Percentiles rank a stretch among this genome's conserved stretches.
phyloP scores from a whole-genome alignment of 1,284 basidiomycete species.

The Irpex sp. region DNA sequence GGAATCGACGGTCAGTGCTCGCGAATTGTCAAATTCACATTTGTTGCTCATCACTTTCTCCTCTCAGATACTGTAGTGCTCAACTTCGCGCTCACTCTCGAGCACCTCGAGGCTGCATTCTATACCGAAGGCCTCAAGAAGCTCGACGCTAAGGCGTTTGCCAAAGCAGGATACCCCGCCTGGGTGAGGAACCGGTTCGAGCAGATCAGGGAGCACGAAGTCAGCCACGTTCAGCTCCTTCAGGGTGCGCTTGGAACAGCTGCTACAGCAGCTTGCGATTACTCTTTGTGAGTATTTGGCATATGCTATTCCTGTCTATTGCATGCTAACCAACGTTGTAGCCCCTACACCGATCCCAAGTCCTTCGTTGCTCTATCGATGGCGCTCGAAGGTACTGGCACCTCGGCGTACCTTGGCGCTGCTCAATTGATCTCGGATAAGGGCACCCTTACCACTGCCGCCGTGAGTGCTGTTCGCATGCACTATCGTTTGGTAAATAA shows the following conservation, averaged over 20 bases:
- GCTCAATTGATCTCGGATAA: constrained; percentile 40
- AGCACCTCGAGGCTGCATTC: constrained; percentile 71
- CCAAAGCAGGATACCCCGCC: constrained; percentile 43
- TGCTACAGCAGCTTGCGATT: constrained; percentile 52
- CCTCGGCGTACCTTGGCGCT: constrained; percentile 51
- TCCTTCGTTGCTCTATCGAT: constrained; percentile 50
- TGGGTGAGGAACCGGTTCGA: constrained; percentile 48
- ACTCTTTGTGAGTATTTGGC: constrained; percentile 47
- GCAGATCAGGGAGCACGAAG: constrained; percentile 60
- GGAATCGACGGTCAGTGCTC: neutral
- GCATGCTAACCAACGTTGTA: constrained; percentile 21
- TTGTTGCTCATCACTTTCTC: neutral
- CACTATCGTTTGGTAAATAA: neutral
- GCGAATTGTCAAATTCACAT: neutral
- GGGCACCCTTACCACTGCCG: constrained; percentile 31
- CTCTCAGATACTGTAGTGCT: constrained; percentile 34
- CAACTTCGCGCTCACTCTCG: constrained; percentile 64
- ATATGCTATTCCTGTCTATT: constrained; percentile 3
- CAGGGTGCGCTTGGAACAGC: constrained; percentile 48
- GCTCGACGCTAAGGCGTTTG: constrained; percentile 44
- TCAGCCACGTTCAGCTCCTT: constrained; percentile 38
- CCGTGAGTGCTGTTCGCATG: constrained; percentile 12
- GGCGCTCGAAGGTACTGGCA: constrained; percentile 56
- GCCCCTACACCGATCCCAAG: constrained; percentile 43
- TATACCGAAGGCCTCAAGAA: constrained; percentile 31